Base-by-base conservation (phyloP, 305 asterid species). In the Petunia hybrid region DNA sequence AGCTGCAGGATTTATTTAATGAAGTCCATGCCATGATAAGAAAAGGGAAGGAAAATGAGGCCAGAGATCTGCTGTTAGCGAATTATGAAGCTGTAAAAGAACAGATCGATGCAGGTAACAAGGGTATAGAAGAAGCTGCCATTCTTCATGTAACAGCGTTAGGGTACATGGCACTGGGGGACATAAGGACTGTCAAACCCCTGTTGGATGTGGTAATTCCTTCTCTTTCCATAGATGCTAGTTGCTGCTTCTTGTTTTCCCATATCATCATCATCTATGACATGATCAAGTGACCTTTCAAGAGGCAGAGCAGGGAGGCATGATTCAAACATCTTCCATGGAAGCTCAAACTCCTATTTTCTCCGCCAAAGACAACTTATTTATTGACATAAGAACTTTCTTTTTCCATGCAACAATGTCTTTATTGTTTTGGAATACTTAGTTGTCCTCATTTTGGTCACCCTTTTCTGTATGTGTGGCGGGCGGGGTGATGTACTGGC, bases 61-160 rank as follows among this genome's bases (percentile, higher is more conserved):
- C 98, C 13, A 75, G 80, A 3, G 89, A 90, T 86, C 83, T 93
- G 82, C 97, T 95, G 80, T 90, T 84, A 82, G 99, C 99, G 78
- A 95, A 95, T 89, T 91, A 88, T 85, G 89, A 90, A 84, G 89
- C 92, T 81, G 93, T 90, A 68, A 88, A 84, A 85, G 94, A 88
- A 78, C 97, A 87, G 88, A 81, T 95, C 83, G 91, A 89, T 84
- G 86, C 90, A 55, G 99, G 96, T 70, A 80, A 83, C 78, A 86
- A 64, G 77, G 90, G 95, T 77, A 87, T 91, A 68, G 95, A 91
- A 89, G 97, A 92, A 85, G 99, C 98, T 84, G 95, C 98, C 42
- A 85, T 83, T 87, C 97, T 95, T 77, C 97, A 95, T 88, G 94
- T 91, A 69, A 77, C 91, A 70, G 97, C 95, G 46, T 83, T 95